A percentile compares a stretch with the other conserved stretches of the same genome.
phyloP scores from a whole-genome alignment of 495 filamentous ascomycete genomes.

The Hypomontagnella monticulosa region DNA sequence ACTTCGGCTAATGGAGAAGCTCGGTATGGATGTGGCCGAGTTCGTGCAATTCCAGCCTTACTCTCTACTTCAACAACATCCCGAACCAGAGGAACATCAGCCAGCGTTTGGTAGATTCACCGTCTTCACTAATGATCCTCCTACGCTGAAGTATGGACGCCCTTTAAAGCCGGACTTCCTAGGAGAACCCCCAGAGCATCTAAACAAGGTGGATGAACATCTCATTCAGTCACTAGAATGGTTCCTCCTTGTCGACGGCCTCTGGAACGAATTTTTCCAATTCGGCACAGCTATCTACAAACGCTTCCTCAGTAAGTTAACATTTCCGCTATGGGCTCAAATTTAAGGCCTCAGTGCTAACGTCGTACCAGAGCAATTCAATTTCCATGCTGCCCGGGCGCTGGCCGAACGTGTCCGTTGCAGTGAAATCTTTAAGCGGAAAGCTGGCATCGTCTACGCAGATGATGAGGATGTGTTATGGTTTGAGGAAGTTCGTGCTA shows the following conservation, averaged over 20 bases:
- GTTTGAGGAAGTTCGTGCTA: constrained; percentile 54
- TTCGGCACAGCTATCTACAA: constrained; percentile 75
- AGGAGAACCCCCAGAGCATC: constrained; percentile 64
- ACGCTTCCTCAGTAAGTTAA: constrained; percentile 72
- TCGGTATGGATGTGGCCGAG: constrained; percentile 59
- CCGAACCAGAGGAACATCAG: constrained; percentile 27
- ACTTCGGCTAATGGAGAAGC: constrained; percentile 69
- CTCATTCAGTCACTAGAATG: constrained; percentile 86
- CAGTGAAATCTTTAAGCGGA: constrained; percentile 52
- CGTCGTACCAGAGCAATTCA: constrained; percentile 53
- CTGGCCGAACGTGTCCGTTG: constrained; percentile 62
- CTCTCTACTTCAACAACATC: constrained; percentile 60
- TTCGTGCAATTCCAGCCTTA: constrained; percentile 64
- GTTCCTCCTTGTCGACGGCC: constrained; percentile 75
- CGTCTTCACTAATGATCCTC: constrained; percentile 57
- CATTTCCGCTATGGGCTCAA: background rate
- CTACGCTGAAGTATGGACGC: constrained; percentile 58
- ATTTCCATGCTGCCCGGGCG: constrained; percentile 72
- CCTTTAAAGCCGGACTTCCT: constrained; percentile 71
- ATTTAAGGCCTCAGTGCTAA: constrained; percentile 43
- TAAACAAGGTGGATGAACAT: constrained; percentile 66
- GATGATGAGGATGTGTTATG: constrained; percentile 49
- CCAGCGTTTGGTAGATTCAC: constrained; percentile 55
- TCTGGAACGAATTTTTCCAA: constrained; percentile 76
- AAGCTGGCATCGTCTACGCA: constrained; percentile 45